Percentiles rank a stretch among this genome's conserved stretches.
These are phyloP conservation scores for Boeremia lycopersici DNA, from an alignment of 2,329 filamentous ascomycete species.

Conservation along the genomic window DNA sequence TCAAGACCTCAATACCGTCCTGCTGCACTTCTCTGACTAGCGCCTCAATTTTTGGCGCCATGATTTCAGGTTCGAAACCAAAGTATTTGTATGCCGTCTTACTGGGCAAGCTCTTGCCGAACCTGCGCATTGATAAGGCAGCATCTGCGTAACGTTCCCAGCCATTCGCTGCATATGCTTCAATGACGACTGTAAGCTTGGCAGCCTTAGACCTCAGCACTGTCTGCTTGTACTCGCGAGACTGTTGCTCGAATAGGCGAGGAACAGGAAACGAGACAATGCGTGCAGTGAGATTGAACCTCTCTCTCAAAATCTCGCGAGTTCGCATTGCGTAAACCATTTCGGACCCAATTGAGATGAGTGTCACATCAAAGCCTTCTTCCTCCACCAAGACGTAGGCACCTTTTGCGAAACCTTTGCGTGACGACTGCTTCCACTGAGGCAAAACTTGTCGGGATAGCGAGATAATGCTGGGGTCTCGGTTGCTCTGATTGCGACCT, in stretches of 20 bases:
- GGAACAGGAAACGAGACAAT: conserved; percentile 56
- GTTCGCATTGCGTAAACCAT: conserved; percentile 53
- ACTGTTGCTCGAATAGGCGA: conserved; percentile 54
- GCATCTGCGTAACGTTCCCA: conserved; percentile 66
- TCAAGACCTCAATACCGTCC: conserved; percentile 32
- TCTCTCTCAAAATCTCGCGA: conserved; percentile 41
- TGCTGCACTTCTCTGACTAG: conserved; percentile 45
- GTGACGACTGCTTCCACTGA: conserved; percentile 49
- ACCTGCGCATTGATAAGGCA: conserved; percentile 56
- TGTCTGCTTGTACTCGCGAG: conserved; percentile 50
- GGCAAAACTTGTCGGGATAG: conserved; percentile 53
- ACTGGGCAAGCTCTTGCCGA: conserved; percentile 61
- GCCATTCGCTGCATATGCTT: conserved; percentile 61
- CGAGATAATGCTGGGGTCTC: conserved; percentile 56
- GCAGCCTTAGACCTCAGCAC: conserved; percentile 51
- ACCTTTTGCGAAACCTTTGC: conserved; percentile 52
- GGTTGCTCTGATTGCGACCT: conserved; percentile 52
- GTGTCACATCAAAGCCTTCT: conserved; percentile 46
- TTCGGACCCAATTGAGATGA: conserved; percentile 53
- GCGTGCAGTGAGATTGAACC: conserved; percentile 49
- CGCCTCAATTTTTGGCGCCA: conserved; percentile 48
- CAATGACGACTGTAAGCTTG: conserved; percentile 60
- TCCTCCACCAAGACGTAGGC: conserved; percentile 55
- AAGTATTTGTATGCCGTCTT: conserved; percentile 61
- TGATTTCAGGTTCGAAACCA: conserved; percentile 56